Percentiles rank a stretch among this genome's conserved stretches.
These are phyloP conservation scores for Botrytis galanthina DNA, from an alignment of 2,329 filamentous ascomycete species.

Conservation along the genomic window DNA sequence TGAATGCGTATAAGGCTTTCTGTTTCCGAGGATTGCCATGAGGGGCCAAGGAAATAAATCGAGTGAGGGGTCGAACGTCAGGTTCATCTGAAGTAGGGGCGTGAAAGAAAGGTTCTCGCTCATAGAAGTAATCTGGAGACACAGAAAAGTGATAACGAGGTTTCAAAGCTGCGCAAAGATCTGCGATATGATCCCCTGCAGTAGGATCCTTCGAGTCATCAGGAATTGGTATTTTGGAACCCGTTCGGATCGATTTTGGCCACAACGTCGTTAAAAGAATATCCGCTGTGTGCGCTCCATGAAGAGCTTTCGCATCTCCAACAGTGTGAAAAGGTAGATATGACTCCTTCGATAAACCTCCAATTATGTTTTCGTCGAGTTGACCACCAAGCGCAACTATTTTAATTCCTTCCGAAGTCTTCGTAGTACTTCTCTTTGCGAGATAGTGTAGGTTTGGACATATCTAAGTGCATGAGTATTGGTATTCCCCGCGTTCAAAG, in stretches of 20 bases:
- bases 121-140: conserved; percentile 66
- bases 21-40: conserved; percentile 74
- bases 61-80: conserved; percentile 63
- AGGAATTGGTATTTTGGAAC: conserved; percentile 62
- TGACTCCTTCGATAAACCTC: conserved; percentile 65
- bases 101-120: conserved; percentile 91
- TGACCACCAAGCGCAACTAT: conserved; percentile 84
- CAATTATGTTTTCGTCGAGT: conserved; percentile 59
- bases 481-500: conserved; percentile 9
- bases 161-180: conserved; percentile 74
- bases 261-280: conserved; percentile 85
- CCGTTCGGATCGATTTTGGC: conserved; percentile 70
- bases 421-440: conserved; percentile 54
- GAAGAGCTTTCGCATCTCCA: conserved; percentile 71
- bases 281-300: conserved; percentile 75
- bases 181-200: conserved; percentile 67
- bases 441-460: conserved; percentile 78
- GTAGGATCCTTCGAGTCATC: conserved; percentile 51
- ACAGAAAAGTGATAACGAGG: conserved; percentile 89
- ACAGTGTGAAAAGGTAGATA: conserved; percentile 75
- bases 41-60: conserved; percentile 85
- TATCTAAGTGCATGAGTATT: conserved; percentile 46
- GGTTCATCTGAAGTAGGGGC: conserved; percentile 50
- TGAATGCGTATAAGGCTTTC: conserved; percentile 79
- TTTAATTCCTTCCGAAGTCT: conserved; percentile 83